Evolutionary conservation across 495 filamentous ascomycete species (phyloP).

Genomic region (Podospora sp.): DNA sequence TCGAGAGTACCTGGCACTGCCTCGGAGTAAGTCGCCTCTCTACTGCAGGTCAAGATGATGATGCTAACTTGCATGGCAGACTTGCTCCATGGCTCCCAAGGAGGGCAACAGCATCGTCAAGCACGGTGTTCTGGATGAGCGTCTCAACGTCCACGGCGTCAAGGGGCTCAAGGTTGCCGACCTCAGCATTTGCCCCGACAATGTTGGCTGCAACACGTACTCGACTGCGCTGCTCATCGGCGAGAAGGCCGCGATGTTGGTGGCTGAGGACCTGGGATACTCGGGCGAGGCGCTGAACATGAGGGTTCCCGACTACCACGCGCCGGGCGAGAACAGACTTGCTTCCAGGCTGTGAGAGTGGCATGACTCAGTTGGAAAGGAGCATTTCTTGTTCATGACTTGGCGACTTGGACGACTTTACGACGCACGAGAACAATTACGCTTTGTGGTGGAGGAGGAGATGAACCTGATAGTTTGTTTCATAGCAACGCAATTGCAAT

Average conservation of each 20-base stretch:
- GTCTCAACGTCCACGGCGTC: constrained; percentile 79
- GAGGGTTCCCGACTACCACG: constrained; percentile 67
- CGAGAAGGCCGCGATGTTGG: constrained; percentile 75
- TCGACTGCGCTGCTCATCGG: constrained; percentile 78
- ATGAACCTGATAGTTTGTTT: too few species aligned
- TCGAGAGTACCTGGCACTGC: constrained; percentile 80
- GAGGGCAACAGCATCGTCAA: constrained; percentile 80
- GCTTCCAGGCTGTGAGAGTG: constrained; percentile 31
- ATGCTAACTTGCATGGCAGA: constrained; percentile 58
- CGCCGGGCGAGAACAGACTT: constrained; percentile 53
- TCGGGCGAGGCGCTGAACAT: constrained; percentile 73
- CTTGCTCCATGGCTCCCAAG: constrained; percentile 79
- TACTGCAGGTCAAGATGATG: too few species aligned
- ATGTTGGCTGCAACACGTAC: constrained; percentile 80
- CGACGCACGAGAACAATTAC: too few species aligned
- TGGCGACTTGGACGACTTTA: too few species aligned
- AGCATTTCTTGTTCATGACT: too few species aligned
- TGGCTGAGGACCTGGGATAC: constrained; percentile 78
- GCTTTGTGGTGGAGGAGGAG: too few species aligned
- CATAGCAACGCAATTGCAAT: too few species aligned
- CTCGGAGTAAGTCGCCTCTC: constrained; percentile 49
- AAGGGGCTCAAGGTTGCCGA: constrained; percentile 82
- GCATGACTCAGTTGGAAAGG: too few species aligned
- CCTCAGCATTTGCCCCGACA: constrained; percentile 79
- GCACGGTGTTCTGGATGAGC: constrained; percentile 78